A percentile compares a stretch with the other conserved stretches of the same genome.
These are phyloP conservation scores for Aspergillus caelatus DNA, from an alignment of 2,329 filamentous ascomycete genomes.

Conservation along the genomic window DNA sequence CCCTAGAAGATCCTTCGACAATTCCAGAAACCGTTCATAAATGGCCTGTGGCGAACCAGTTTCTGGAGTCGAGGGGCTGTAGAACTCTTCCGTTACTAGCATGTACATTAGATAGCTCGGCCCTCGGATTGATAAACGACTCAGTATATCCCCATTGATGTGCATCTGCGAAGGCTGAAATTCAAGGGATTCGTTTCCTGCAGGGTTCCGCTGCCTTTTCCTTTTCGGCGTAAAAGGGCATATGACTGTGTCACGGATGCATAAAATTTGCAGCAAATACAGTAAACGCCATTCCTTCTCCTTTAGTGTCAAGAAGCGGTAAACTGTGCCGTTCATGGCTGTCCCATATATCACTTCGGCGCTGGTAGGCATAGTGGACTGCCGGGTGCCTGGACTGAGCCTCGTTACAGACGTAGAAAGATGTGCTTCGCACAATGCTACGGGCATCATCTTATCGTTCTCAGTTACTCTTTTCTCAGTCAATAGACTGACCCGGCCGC, in stretches of 20 bases:
- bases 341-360: slow-evolving; percentile 63
- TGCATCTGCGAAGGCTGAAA: slow-evolving; percentile 58
- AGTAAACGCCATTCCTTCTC: slow-evolving; percentile 68
- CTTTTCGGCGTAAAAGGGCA: slow-evolving; percentile 53
- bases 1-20: slow-evolving; percentile 55
- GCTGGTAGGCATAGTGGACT: slow-evolving; percentile 17
- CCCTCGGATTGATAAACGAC: slow-evolving; percentile 54
- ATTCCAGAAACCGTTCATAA: slow-evolving; percentile 49
- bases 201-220: slow-evolving; percentile 28
- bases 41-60: slow-evolving; percentile 20
- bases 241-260: slow-evolving; percentile 50
- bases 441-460: slow-evolving; percentile 35
- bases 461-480: slow-evolving; percentile 26
- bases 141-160: slow-evolving; percentile 68
- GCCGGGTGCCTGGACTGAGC: slow-evolving; percentile 26
- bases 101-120: slow-evolving; percentile 33
- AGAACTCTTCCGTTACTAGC: slow-evolving; percentile 29
- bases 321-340: slow-evolving; percentile 69
- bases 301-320: slow-evolving; percentile 69
- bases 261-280: slow-evolving; percentile 72
- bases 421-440: slow-evolving; percentile 33
- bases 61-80: slow-evolving; percentile 13
- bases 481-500: slow-evolving; percentile 53
- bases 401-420: slow-evolving; percentile 39
- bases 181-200: slow-evolving; percentile 43